Evolutionary conservation across 2,329 filamentous ascomycete species (phyloP).

Genomic region (Chaetomium olivaceum): DNA sequence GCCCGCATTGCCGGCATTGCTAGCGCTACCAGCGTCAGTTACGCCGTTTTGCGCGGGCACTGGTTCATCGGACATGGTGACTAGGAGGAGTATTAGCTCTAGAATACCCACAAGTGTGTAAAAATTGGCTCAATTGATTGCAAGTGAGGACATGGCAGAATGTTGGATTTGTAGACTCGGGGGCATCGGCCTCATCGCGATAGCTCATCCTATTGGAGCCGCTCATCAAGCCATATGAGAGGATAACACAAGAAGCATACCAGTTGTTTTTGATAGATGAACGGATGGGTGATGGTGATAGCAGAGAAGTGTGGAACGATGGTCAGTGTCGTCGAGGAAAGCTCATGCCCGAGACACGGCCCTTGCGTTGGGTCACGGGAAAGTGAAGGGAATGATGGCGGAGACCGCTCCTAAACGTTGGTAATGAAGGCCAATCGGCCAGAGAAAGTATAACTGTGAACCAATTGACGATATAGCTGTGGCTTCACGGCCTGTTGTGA

Average conservation of each 20-base stretch:
- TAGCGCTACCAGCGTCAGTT: background rate
- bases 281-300: background rate
- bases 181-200: background rate
- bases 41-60: constrained; percentile 2
- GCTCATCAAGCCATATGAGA: background rate
- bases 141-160: background rate
- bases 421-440: background rate
- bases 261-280: background rate
- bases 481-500: background rate
- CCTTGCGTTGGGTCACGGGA: background rate
- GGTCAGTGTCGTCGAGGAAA: background rate
- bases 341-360: background rate
- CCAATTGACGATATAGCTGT: background rate
- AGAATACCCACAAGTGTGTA: background rate
- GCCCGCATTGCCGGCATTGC: background rate
- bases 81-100: background rate
- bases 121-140: background rate
- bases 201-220: background rate
- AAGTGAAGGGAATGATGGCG: background rate
- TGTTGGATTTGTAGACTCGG: background rate
- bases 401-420: background rate
- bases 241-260: background rate
- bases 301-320: background rate
- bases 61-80: constrained; percentile 20
- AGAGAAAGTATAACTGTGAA: background rate